phyloP scores from a whole-genome alignment of 1,139 yeast species.

The Casaregolazyma lundiana region DNA sequence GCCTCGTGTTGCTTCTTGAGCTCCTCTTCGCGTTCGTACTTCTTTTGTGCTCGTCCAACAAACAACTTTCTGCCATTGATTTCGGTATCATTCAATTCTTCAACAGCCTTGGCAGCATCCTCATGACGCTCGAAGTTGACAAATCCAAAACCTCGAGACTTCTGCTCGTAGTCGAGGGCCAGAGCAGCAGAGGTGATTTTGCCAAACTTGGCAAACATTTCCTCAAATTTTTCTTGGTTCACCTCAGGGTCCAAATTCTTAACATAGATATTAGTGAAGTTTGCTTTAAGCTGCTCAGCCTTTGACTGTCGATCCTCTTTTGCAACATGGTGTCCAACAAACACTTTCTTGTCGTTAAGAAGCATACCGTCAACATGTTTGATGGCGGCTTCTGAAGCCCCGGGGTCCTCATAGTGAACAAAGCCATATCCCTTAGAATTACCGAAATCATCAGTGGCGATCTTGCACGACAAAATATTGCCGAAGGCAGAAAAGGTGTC shows the following conservation, averaged over 20 bases:
- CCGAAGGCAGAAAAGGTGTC: constrained; percentile 98
- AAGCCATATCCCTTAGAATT: constrained; percentile 95
- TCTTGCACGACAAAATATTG: constrained; percentile 92
- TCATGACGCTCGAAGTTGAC: constrained; percentile 77
- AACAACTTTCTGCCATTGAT: constrained; percentile 69
- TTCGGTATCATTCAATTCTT: constrained; percentile 62
- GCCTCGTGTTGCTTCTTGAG: constrained; percentile 79
- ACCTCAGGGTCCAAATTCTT: constrained; percentile 79
- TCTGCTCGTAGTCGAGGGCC: constrained; percentile 81
- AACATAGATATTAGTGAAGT: constrained; percentile 92
- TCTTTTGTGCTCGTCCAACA: constrained; percentile 93
- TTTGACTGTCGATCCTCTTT: constrained; percentile 94
- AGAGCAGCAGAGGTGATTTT: constrained; percentile 78
- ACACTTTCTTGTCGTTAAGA: constrained; percentile 94
- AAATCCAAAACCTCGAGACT: constrained; percentile 94
- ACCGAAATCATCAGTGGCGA: constrained; percentile 92
- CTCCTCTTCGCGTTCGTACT: constrained; percentile 84
- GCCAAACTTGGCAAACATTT: constrained; percentile 72
- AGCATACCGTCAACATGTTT: constrained; percentile 98
- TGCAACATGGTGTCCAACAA: constrained; percentile 90
- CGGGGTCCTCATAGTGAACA: constrained; percentile 92
- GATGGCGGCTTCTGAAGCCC: constrained; percentile 92
- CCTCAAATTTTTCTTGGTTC: constrained; percentile 64
- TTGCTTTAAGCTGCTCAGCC: constrained; percentile 85
- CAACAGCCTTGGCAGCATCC: constrained; percentile 77